A percentile compares a stretch with the other conserved stretches of the same genome.
phyloP scores from a whole-genome alignment of 768 basidiomycete genomes.

The Suillus alpinus region DNA sequence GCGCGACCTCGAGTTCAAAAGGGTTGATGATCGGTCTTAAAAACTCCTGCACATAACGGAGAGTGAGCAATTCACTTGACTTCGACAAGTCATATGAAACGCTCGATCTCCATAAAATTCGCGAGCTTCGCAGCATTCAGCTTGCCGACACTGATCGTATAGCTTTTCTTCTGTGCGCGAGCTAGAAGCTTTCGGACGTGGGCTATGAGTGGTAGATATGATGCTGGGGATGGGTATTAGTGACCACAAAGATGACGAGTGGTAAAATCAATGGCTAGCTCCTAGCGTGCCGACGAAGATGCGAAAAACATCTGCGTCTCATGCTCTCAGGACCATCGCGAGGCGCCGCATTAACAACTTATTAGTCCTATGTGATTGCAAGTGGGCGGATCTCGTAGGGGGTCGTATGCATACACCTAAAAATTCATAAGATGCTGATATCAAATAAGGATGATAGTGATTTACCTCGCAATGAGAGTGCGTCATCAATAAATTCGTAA shows the following conservation, averaged over 20 bases:
- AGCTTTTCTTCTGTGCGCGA: conserved; percentile 78
- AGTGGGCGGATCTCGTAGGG: conserved; percentile 42
- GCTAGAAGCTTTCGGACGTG: conserved; percentile 73
- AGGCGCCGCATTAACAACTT: conserved; percentile 88
- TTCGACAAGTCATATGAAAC: no score
- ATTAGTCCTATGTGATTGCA: conserved; percentile 73
- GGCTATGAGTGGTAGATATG: conserved; percentile 81
- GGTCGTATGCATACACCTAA: conserved; percentile 80
- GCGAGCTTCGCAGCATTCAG: conserved; percentile 92
- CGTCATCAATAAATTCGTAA: conserved; percentile 86
- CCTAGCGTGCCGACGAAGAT: conserved; percentile 94
- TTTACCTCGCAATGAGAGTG: conserved; percentile 64
- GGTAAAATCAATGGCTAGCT: conserved; percentile 51
- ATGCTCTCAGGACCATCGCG: conserved; percentile 79
- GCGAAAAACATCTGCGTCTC: conserved; percentile 91
- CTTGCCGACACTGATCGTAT: conserved; percentile 94
- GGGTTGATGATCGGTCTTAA: conserved; percentile 90
- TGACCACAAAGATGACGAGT: not conserved
- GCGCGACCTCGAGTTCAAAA: conserved; percentile 81
- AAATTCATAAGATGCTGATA: not conserved
- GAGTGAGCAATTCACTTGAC: no score
- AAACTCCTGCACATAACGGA: no score
- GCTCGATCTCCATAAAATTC: conserved; percentile 95
- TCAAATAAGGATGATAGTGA: not conserved
- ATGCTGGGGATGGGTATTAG: conserved; percentile 42